Conservation (phyloP, 345 rosid species). For the Luvunga scandens region DNA sequence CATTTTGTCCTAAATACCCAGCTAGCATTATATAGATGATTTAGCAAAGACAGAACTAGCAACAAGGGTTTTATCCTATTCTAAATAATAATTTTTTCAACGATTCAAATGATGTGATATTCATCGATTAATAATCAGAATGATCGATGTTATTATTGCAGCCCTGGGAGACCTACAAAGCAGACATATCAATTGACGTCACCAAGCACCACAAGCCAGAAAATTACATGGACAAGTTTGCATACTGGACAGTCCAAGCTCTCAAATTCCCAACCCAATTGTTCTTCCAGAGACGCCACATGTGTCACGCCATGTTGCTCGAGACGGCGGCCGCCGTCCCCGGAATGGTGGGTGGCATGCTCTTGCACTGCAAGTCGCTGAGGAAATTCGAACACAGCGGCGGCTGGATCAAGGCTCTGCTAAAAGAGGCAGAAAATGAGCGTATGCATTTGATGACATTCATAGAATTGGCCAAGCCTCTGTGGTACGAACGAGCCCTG, state of each 20-base stretch:
- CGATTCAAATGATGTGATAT: no score
- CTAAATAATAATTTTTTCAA: no score
- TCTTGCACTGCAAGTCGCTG: conserved; percentile 55
- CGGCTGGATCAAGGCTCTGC: conserved; percentile 64
- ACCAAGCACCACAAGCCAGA: conserved; percentile 53
- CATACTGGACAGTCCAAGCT: conserved; percentile 58
- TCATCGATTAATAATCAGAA: not conserved
- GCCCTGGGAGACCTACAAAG: conserved; percentile 65
- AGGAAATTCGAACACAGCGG: conserved; percentile 61
- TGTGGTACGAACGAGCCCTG: conserved; percentile 56
- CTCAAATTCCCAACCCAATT: conserved; percentile 44
- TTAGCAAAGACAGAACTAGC: no score
- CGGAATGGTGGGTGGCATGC: conserved; percentile 78
- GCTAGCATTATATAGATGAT: no score
- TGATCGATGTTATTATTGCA: not conserved
- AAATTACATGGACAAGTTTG: conserved; percentile 51
- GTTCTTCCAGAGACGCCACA: conserved; percentile 66
- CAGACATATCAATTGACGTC: conserved; percentile 52
- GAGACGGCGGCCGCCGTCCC: conserved; percentile 66
- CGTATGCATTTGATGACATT: conserved; percentile 72
- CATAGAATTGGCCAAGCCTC: conserved; percentile 50
- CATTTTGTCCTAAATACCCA: no score
- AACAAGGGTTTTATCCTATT: no score
- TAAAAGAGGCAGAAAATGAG: conserved; percentile 69
- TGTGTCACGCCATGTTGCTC: conserved; percentile 68